Evolutionary conservation across 768 basidiomycete species (phyloP).

Genomic region (Scleroderma bovista): DNA sequence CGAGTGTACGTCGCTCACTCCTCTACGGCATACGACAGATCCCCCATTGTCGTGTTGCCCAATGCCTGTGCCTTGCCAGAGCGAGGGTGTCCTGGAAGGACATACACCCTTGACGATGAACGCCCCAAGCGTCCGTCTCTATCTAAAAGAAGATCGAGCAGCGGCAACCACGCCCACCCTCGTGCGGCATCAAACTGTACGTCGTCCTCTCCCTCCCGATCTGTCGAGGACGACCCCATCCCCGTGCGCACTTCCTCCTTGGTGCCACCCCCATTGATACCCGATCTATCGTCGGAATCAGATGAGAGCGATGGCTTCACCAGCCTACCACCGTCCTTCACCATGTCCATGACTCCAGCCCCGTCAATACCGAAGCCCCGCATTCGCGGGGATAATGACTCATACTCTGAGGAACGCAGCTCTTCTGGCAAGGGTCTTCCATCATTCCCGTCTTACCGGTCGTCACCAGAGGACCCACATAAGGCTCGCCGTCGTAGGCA

Average conservation of each 20-base stretch:
- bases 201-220: neutral
- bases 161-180: constrained; percentile 43
- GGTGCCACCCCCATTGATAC: constrained; percentile 46
- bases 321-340: constrained; percentile 28
- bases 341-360: constrained; percentile 4
- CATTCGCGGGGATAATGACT: constrained; percentile 6
- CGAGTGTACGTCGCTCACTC: constrained; percentile 40
- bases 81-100: constrained; percentile 70
- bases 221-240: constrained; percentile 9
- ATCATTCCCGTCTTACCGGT: constrained; percentile 6
- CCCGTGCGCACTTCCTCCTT: constrained; percentile 9
- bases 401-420: constrained; percentile 1
- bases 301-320: constrained; percentile 58
- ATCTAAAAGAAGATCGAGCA: constrained; percentile 13
- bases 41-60: constrained; percentile 68
- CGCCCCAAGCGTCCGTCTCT: constrained; percentile 8
- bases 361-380: constrained; percentile 18
- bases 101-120: constrained; percentile 48
- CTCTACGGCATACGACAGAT: constrained; percentile 61
- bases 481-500: constrained; percentile 10
- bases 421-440: constrained; percentile 1
- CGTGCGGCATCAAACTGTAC: constrained; percentile 27
- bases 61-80: constrained; percentile 74
- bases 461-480: constrained; percentile 3
- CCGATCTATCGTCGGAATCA: constrained; percentile 55